Evolutionary conservation across 73 alveolate species (phyloP).

Genomic region (Symbiodinium natans): DNA sequence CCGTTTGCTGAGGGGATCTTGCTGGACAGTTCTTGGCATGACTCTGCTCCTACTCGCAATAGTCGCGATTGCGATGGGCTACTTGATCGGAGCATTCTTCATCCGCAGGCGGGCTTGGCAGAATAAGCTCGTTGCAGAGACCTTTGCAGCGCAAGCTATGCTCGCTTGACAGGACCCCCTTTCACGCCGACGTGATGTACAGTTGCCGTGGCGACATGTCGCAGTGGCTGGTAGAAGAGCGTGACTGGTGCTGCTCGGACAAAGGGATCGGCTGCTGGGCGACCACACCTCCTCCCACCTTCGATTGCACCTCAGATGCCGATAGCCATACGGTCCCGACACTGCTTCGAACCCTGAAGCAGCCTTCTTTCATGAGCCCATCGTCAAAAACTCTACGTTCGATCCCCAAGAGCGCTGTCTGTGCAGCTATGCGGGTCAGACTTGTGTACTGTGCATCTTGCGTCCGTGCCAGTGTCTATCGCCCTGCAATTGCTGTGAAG

Average conservation of each 20-base stretch:
- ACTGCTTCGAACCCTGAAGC: neutral
- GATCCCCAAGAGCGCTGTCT: too few relatives aligned
- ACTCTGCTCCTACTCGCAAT: slow-evolving; percentile 3
- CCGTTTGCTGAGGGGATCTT: neutral
- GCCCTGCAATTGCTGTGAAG: too few relatives aligned
- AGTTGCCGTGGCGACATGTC: neutral
- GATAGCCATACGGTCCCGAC: too few relatives aligned
- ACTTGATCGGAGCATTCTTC: neutral
- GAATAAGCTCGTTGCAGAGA: too few relatives aligned
- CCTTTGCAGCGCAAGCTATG: too few relatives aligned
- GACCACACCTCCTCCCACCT: neutral
- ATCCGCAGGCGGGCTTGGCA: neutral
- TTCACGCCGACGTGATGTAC: neutral
- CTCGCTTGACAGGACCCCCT: too few relatives aligned
- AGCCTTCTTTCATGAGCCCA: too few relatives aligned
- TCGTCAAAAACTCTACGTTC: too few relatives aligned
- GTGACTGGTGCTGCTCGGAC: neutral
- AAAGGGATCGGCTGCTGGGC: slow-evolving; percentile 5
- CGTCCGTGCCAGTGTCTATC: too few relatives aligned
- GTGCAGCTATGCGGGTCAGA: too few relatives aligned
- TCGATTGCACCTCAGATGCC: slow-evolving; percentile 20
- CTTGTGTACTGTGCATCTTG: too few relatives aligned
- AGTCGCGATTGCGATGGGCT: neutral
- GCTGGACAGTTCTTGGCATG: slow-evolving; percentile 16
- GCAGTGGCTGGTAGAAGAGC: neutral